Evolutionary conservation across 192 early-diverging fungal species (phyloP).

Genomic region (Geranomyces variabilis): DNA sequence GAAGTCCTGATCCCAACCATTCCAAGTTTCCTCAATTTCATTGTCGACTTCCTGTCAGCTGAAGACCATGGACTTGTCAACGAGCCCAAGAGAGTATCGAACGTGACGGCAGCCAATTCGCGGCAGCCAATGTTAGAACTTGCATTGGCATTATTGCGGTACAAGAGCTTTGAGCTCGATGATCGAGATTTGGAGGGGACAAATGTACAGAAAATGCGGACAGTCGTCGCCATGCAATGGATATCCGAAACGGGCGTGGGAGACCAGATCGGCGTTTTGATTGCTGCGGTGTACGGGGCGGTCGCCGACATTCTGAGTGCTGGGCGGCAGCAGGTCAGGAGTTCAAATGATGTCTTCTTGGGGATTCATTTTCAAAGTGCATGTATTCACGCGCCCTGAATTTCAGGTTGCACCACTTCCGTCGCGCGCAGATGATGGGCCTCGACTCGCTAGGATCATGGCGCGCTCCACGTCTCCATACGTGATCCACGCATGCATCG

Average conservation of each 20-base stretch:
- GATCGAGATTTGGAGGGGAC: background rate
- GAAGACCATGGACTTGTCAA: too few relatives aligned
- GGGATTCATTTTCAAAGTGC: too few relatives aligned
- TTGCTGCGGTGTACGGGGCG: background rate
- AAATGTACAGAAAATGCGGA: background rate
- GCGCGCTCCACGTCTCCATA: background rate
- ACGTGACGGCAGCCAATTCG: too few relatives aligned
- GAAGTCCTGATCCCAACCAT: background rate
- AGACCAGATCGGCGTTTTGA: background rate
- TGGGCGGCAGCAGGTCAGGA: too few relatives aligned
- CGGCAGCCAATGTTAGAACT: background rate
- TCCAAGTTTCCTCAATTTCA: background rate
- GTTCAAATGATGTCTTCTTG: too few relatives aligned
- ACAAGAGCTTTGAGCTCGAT: background rate
- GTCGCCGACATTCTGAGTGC: background rate
- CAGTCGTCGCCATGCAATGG: background rate
- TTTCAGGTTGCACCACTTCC: too few relatives aligned
- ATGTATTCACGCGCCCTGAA: too few relatives aligned
- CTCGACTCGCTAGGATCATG: background rate
- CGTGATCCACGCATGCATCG: slow-evolving; percentile 4
- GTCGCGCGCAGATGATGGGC: background rate
- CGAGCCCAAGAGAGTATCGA: too few relatives aligned
- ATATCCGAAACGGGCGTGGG: background rate
- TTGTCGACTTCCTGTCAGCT: too few relatives aligned
- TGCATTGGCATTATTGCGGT: background rate